Evolutionary conservation across 2,329 filamentous ascomycete species (phyloP).

Genomic region (Alternaria arbusti): DNA sequence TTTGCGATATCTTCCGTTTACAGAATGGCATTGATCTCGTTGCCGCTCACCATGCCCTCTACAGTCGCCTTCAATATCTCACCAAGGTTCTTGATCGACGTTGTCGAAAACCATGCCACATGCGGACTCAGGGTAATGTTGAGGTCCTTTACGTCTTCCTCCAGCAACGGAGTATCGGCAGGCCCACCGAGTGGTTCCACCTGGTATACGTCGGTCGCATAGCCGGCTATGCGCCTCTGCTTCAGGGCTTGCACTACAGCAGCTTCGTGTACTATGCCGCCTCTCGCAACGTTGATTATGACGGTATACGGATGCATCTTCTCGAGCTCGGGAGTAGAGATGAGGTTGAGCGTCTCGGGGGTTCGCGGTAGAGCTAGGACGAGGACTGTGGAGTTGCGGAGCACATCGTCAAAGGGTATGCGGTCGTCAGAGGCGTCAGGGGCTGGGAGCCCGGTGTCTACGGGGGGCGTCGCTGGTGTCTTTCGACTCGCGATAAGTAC

Average conservation of each 20-base stretch:
- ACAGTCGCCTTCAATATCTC: slow-evolving; percentile 55
- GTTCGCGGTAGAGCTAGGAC: slow-evolving; percentile 45
- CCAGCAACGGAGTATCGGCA: slow-evolving; percentile 53
- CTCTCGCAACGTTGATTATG: slow-evolving; percentile 58
- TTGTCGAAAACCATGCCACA: slow-evolving; percentile 60
- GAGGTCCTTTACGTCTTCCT: slow-evolving; percentile 53
- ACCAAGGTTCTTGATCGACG: slow-evolving; percentile 56
- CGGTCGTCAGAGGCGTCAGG: slow-evolving; percentile 30
- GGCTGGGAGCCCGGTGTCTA: slow-evolving; percentile 8
- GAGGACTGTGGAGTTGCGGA: slow-evolving; percentile 47
- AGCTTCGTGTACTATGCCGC: slow-evolving; percentile 59
- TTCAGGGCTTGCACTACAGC: slow-evolving; percentile 56
- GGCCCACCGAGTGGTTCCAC: slow-evolving; percentile 54
- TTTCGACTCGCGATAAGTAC: slow-evolving; percentile 57
- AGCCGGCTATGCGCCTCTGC: slow-evolving; percentile 55
- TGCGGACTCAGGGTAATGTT: slow-evolving; percentile 62
- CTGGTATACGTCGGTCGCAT: slow-evolving; percentile 59
- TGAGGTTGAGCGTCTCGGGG: slow-evolving; percentile 40
- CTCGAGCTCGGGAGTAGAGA: slow-evolving; percentile 51
- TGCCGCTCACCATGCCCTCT: slow-evolving; percentile 53
- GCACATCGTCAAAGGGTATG: slow-evolving; percentile 46
- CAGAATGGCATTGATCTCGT: slow-evolving; percentile 48
- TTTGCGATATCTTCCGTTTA: neutral
- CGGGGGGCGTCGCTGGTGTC: slow-evolving; percentile 10
- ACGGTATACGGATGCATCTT: slow-evolving; percentile 55